Conservation (phyloP, 2,329 filamentous ascomycete genomes). For the Fusarium chuoi region DNA sequence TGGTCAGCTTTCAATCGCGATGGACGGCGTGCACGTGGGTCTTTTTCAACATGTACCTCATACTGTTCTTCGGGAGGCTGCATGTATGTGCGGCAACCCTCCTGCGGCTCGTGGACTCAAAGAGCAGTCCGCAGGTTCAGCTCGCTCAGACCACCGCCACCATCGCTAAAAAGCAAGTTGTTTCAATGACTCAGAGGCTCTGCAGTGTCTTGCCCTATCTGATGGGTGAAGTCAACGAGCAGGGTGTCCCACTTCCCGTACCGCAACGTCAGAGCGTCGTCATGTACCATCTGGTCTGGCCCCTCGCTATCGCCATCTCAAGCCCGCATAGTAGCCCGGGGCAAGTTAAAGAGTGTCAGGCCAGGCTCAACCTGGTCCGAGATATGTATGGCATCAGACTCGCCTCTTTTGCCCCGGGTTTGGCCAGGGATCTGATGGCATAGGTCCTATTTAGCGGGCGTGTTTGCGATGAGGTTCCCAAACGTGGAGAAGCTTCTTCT, state of each 20-base stretch:
- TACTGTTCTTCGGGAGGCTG: constrained; percentile 20
- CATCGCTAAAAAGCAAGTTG: constrained; percentile 11
- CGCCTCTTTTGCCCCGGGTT: constrained; percentile 11
- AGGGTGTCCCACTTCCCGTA: constrained; percentile 11
- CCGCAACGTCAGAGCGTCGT: constrained; percentile 16
- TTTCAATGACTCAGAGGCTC: neutral
- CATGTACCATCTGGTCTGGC: constrained; percentile 32
- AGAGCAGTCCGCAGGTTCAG: neutral
- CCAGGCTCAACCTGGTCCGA: constrained; percentile 5
- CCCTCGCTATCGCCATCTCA: constrained; percentile 10
- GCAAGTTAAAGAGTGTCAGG: constrained; percentile 2
- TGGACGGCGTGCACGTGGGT: constrained; percentile 22
- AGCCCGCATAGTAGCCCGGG: constrained; percentile 7
- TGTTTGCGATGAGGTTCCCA: neutral
- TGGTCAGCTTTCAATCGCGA: constrained; percentile 10
- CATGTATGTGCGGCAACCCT: constrained; percentile 4
- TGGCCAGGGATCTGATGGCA: constrained; percentile 12
- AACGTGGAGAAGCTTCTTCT: neutral
- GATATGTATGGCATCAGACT: constrained; percentile 29
- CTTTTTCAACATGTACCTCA: constrained; percentile 3
- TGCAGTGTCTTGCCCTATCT: constrained; percentile 15
- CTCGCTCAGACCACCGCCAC: constrained; percentile 2
- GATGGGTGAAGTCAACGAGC: constrained; percentile 21
- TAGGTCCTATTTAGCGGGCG: neutral
- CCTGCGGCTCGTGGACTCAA: neutral